Conservation (phyloP, 257 asterid species). For the Nicotiana paniculata region DNA sequence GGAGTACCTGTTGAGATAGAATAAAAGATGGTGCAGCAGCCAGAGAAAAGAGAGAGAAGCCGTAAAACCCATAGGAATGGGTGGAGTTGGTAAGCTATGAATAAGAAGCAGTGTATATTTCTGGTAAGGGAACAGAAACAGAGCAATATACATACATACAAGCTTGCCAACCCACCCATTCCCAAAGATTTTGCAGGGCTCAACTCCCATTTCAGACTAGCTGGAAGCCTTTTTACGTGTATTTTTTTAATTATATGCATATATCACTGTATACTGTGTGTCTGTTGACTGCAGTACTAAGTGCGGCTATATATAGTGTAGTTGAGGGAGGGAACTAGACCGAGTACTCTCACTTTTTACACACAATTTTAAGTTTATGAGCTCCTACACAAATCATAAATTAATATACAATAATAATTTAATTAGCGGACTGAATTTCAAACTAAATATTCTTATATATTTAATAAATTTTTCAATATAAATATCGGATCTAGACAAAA, state of each 20-base stretch:
- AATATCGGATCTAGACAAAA: too few species aligned
- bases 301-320: background rate
- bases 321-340: background rate
- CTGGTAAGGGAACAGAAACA: background rate
- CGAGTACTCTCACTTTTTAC: too few species aligned
- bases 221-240: background rate
- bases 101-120: background rate
- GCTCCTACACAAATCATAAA: too few species aligned
- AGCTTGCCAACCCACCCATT: conserved; percentile 40
- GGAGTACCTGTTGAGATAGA: background rate
- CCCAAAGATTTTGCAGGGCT: conserved; percentile 24
- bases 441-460: too few species aligned
- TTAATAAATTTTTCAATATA: too few species aligned
- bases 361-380: too few species aligned
- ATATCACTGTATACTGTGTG: too few species aligned
- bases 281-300: too few species aligned
- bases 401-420: too few species aligned
- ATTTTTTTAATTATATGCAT: background rate
- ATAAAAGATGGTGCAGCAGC: background rate
- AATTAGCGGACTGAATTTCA: too few species aligned
- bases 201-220: conserved; percentile 31
- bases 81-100: conserved; percentile 36
- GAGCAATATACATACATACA: background rate
- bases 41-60: conserved; percentile 19
- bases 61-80: conserved; percentile 35